A percentile compares a stretch with the other conserved stretches of the same genome.
These are phyloP conservation scores for Entoloma clypeatum DNA, from an alignment of 1,284 basidiomycete species.

Conservation along the genomic window DNA sequence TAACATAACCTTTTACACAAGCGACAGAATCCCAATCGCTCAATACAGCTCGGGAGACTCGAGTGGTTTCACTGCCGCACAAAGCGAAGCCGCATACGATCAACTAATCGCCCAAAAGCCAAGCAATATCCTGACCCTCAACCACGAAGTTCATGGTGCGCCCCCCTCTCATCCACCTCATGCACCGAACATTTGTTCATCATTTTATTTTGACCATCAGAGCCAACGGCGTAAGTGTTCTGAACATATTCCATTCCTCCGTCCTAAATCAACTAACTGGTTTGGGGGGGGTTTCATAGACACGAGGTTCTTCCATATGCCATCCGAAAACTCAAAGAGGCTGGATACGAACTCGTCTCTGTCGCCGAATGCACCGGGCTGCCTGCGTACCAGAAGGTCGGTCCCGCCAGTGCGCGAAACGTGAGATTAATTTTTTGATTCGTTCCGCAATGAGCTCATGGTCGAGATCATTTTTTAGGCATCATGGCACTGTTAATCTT, in stretches of 20 bases:
- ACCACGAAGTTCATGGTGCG: slow-evolving; percentile 35
- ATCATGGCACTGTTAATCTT: no score
- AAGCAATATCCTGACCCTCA: slow-evolving; percentile 30
- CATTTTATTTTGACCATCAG: slow-evolving; percentile 14
- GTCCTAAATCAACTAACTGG: background rate
- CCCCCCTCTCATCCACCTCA: slow-evolving; percentile 10
- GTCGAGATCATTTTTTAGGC: no score
- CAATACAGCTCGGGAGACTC: slow-evolving; percentile 32
- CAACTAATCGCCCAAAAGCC: slow-evolving; percentile 27
- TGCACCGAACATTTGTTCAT: background rate
- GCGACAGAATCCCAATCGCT: background rate
- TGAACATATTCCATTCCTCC: background rate
- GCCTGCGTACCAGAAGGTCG: slow-evolving; percentile 37
- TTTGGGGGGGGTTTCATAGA: no score
- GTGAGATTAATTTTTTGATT: no score
- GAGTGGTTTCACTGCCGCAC: slow-evolving; percentile 25
- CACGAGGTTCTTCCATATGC: slow-evolving; percentile 34
- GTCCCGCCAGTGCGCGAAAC: no score
- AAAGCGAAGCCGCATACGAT: slow-evolving; percentile 30
- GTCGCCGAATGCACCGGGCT: slow-evolving; percentile 42
- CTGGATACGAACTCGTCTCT: slow-evolving; percentile 41
- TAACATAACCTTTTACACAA: background rate
- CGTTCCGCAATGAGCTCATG: no score
- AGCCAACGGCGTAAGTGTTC: slow-evolving; percentile 25
- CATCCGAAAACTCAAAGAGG: slow-evolving; percentile 22